A percentile compares a stretch with the other conserved stretches of the same genome.
Evolutionary conservation across 1,284 basidiomycete species (phyloP).

Genomic region (Tylopilus sp.): DNA sequence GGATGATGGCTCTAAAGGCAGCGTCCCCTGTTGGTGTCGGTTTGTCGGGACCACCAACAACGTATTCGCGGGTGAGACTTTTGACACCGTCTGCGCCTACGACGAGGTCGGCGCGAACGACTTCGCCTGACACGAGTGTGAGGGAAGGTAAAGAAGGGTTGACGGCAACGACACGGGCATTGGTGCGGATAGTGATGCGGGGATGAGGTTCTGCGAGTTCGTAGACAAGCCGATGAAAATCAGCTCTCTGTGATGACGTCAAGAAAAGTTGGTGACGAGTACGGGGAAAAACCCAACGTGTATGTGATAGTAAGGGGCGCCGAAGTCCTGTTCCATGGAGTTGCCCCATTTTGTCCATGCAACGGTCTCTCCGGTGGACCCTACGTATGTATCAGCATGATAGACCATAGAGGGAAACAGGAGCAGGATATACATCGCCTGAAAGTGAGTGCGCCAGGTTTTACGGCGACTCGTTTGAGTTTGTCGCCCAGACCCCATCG

Average conservation of each 20-base stretch:
- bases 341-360: conserved; percentile 46
- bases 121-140: conserved; percentile 42
- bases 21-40: conserved; percentile 40
- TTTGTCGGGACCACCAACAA: conserved; percentile 39
- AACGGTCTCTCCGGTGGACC: conserved; percentile 42
- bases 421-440: conserved; percentile 40
- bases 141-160: conserved; percentile 39
- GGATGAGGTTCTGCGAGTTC: conserved; percentile 42
- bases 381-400: conserved; percentile 16
- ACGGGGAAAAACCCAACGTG: conserved; percentile 35
- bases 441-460: conserved; percentile 42
- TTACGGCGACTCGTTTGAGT: conserved; percentile 41
- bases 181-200: conserved; percentile 41
- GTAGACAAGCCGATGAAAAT: conserved; percentile 46
- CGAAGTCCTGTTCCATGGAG: conserved; percentile 40
- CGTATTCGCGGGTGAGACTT: conserved; percentile 41
- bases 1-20: conserved; percentile 38
- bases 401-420: not conserved
- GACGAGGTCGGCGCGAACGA: conserved; percentile 44
- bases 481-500: conserved; percentile 50
- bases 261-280: not conserved
- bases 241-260: conserved; percentile 40
- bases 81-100: conserved; percentile 56
- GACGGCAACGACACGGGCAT: conserved; percentile 39
- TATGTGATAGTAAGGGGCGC: conserved; percentile 52